Conservation (phyloP, 257 asterid species). For the Craterostigma plantagineum region DNA sequence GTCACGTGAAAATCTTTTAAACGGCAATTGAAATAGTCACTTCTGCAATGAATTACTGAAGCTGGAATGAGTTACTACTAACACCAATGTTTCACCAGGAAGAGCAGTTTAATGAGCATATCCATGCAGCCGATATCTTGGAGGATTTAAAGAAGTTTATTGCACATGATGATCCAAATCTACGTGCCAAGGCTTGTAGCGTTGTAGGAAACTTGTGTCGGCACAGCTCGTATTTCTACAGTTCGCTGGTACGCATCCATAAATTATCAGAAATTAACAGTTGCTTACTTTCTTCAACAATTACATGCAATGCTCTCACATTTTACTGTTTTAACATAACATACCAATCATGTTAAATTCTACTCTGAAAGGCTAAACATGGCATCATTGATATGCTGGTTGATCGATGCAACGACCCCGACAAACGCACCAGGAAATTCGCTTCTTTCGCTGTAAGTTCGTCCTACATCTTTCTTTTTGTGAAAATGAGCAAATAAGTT, state of each 20-base stretch:
- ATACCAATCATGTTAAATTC: background rate
- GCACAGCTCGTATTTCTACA: slow-evolving; percentile 82
- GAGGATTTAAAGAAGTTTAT: slow-evolving; percentile 59
- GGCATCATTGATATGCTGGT: slow-evolving; percentile 47
- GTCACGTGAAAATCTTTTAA: too few relatives aligned
- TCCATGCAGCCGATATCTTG: slow-evolving; percentile 66
- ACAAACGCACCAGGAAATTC: slow-evolving; percentile 79
- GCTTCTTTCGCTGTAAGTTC: slow-evolving; percentile 92
- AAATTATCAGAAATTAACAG: background rate
- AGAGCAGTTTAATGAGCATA: slow-evolving; percentile 51
- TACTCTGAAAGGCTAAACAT: slow-evolving; percentile 40
- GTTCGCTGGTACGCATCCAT: slow-evolving; percentile 34
- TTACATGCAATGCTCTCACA: slow-evolving; percentile 1
- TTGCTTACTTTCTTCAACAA: slow-evolving; percentile 3
- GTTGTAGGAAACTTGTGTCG: slow-evolving; percentile 97
- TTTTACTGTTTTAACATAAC: background rate
- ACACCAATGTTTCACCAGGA: too few relatives aligned
- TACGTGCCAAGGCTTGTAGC: slow-evolving; percentile 89
- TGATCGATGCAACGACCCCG: slow-evolving; percentile 86
- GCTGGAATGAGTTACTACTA: too few relatives aligned
- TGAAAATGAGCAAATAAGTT: too few relatives aligned
- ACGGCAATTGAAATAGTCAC: too few relatives aligned
- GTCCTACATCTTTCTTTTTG: background rate
- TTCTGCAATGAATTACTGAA: too few relatives aligned
- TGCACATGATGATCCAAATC: slow-evolving; percentile 70